Percentiles rank a stretch among this genome's conserved stretches.
phyloP scores from a whole-genome alignment of 768 basidiomycete genomes.

The Butyriboletus loyo region DNA sequence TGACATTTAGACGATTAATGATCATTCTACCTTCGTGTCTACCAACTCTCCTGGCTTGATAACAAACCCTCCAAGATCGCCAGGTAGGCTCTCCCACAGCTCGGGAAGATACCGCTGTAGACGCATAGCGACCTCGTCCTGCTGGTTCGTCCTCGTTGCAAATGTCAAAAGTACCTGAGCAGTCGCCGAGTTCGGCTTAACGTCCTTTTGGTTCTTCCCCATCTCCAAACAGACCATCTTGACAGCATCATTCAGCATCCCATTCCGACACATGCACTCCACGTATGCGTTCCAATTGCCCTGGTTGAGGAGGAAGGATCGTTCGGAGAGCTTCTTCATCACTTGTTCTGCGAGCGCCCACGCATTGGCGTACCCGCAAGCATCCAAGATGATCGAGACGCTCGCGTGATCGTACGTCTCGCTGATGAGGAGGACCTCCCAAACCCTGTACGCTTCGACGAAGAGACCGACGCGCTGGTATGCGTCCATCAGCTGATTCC shows the following conservation, averaged over 20 bases:
- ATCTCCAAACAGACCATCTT: slow-evolving; percentile 65
- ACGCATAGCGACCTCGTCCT: slow-evolving; percentile 44
- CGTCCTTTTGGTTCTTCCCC: slow-evolving; percentile 41
- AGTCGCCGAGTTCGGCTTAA: slow-evolving; percentile 49
- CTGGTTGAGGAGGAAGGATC: slow-evolving; percentile 52
- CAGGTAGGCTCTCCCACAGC: slow-evolving; percentile 31
- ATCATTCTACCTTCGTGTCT: slow-evolving; percentile 7
- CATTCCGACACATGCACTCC: slow-evolving; percentile 79
- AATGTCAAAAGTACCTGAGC: slow-evolving; percentile 55
- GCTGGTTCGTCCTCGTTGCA: slow-evolving; percentile 41
- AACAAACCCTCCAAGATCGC: slow-evolving; percentile 17
- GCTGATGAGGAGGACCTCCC: slow-evolving; percentile 69
- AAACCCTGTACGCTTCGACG: slow-evolving; percentile 69
- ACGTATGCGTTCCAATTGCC: slow-evolving; percentile 81
- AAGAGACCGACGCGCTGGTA: slow-evolving; percentile 79
- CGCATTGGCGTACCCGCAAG: slow-evolving; percentile 65
- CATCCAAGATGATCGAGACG: slow-evolving; percentile 82
- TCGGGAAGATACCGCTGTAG: slow-evolving; percentile 42
- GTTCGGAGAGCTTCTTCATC: slow-evolving; percentile 47
- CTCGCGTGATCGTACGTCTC: slow-evolving; percentile 57
- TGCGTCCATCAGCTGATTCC: slow-evolving; percentile 87
- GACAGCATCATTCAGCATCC: slow-evolving; percentile 63
- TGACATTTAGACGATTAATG: slow-evolving; percentile 16
- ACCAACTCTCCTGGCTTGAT: slow-evolving; percentile 16
- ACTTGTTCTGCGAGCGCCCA: slow-evolving; percentile 52